Conservation (phyloP, 345 rosid species). For the Passiflora organensis region DNA sequence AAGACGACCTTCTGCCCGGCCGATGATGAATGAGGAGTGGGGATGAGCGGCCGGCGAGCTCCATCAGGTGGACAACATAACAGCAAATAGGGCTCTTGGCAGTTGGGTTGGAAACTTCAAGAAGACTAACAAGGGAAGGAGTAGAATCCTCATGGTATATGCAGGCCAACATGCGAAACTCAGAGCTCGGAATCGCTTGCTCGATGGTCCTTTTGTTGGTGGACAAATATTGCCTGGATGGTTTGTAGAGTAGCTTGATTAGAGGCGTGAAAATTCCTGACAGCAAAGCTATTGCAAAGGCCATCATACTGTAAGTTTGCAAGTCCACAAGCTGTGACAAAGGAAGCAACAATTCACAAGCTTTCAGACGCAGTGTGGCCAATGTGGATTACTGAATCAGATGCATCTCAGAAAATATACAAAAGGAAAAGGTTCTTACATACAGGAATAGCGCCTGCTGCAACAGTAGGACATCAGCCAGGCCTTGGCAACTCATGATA, state of each 20-base stretch:
- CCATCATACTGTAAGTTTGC: slow-evolving; percentile 13
- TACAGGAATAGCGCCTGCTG: slow-evolving; percentile 6
- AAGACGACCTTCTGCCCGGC: not conserved
- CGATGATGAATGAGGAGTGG: slow-evolving; percentile 14
- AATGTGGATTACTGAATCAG: not conserved
- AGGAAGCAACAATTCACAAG: not conserved
- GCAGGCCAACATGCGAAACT: slow-evolving; percentile 14
- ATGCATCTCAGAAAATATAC: not conserved
- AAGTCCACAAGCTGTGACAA: slow-evolving; percentile 16
- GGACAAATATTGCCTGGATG: slow-evolving; percentile 3
- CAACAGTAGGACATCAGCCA: slow-evolving; percentile 26
- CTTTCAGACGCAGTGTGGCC: not conserved
- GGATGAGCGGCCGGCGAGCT: slow-evolving; percentile 13
- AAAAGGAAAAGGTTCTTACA: not conserved
- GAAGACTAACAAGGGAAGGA: slow-evolving; percentile 8
- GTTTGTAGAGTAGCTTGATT: slow-evolving; percentile 14
- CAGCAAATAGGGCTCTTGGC: slow-evolving; percentile 16
- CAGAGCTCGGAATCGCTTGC: not conserved
- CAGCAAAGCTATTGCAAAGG: slow-evolving; percentile 6
- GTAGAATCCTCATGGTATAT: slow-evolving; percentile 13
- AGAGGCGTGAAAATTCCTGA: slow-evolving; percentile 11
- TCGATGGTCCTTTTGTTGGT: slow-evolving; percentile 7
- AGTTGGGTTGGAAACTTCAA: slow-evolving; percentile 10
- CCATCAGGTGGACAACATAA: slow-evolving; percentile 12
- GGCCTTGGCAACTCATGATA: slow-evolving; percentile 45